Evolutionary conservation across 1,284 basidiomycete genomes (phyloP).

Genomic region (Coriolopsis trogii): DNA sequence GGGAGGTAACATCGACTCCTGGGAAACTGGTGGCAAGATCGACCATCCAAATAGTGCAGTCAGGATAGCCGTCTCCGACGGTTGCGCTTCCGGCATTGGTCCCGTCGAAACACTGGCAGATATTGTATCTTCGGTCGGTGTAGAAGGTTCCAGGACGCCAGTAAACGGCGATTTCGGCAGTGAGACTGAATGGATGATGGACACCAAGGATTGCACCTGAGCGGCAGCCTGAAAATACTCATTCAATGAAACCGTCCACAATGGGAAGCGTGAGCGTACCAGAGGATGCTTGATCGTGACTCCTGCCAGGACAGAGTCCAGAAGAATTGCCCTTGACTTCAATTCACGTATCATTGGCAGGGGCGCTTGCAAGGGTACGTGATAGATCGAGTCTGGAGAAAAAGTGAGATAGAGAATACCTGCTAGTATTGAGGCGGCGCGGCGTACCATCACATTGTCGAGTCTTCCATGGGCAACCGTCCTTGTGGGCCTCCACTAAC

Average conservation of each 20-base stretch:
- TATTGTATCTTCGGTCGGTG: constrained; percentile 7
- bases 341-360: constrained; percentile 59
- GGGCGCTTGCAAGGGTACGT: constrained; percentile 70
- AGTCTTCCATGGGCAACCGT: constrained; percentile 79
- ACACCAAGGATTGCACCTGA: constrained; percentile 37
- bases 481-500: constrained; percentile 71
- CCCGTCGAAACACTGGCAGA: constrained; percentile 5
- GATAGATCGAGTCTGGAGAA: constrained; percentile 67
- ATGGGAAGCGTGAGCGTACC: constrained; percentile 40
- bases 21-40: constrained; percentile 38
- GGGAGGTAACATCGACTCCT: constrained; percentile 39
- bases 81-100: constrained; percentile 27
- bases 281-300: constrained; percentile 72
- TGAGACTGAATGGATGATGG: constrained; percentile 34
- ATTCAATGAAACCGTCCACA: background rate
- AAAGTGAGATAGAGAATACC: constrained; percentile 2
- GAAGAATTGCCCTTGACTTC: constrained; percentile 52
- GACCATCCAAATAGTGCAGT: constrained; percentile 74
- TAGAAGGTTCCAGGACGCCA: constrained; percentile 9
- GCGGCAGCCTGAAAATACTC: constrained; percentile 31
- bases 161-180: constrained; percentile 17
- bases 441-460: constrained; percentile 75
- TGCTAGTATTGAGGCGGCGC: background rate
- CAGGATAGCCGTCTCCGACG: constrained; percentile 59
- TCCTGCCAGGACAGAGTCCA: constrained; percentile 55